Percentiles rank a stretch among this genome's conserved stretches.
Evolutionary conservation across 768 basidiomycete genomes (phyloP).

Genomic region (Mycena alexandri): DNA sequence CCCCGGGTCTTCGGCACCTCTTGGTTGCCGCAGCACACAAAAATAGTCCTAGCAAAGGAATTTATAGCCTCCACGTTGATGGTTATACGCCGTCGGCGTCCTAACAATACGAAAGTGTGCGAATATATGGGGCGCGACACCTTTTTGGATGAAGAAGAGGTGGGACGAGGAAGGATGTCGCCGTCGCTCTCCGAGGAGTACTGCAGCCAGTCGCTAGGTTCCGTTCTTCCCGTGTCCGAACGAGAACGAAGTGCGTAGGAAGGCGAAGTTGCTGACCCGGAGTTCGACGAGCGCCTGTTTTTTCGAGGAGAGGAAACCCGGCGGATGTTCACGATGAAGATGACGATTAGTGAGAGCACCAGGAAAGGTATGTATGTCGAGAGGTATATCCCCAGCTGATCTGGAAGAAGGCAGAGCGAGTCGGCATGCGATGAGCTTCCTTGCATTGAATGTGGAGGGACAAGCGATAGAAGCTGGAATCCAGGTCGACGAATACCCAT

Average conservation of each 20-base stretch:
- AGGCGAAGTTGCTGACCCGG: slow-evolving; percentile 3
- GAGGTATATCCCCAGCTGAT: slow-evolving; percentile 85
- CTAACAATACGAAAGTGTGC: slow-evolving; percentile 34
- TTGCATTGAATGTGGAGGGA: slow-evolving; percentile 47
- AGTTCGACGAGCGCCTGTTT: slow-evolving; percentile 2
- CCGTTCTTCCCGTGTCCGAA: slow-evolving; percentile 17
- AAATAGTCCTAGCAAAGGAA: slow-evolving; percentile 3
- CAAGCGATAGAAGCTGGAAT: slow-evolving; percentile 89
- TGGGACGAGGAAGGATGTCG: slow-evolving; percentile 25
- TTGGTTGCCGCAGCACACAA: slow-evolving; percentile 22
- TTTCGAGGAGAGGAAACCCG: slow-evolving; percentile 31
- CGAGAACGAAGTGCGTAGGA: slow-evolving; percentile 26
- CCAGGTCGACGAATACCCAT: slow-evolving; percentile 90
- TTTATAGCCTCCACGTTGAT: slow-evolving; percentile 22
- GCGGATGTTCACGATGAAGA: slow-evolving; percentile 49
- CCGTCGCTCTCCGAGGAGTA: slow-evolving; percentile 27
- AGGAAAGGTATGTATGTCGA: slow-evolving; percentile 77
- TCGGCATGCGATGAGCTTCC: slow-evolving; percentile 60
- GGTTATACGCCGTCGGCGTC: slow-evolving; percentile 39
- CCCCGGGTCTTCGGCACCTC: slow-evolving; percentile 31
- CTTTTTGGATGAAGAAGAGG: slow-evolving; percentile 14
- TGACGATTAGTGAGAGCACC: slow-evolving; percentile 66
- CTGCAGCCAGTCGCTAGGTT: slow-evolving; percentile 23
- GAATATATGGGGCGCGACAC: slow-evolving; percentile 23
- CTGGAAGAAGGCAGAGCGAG: slow-evolving; percentile 82